These are phyloP conservation scores for Acacia melanoxylon DNA, from an alignment of 306 rosid species.

Conservation along the genomic window DNA sequence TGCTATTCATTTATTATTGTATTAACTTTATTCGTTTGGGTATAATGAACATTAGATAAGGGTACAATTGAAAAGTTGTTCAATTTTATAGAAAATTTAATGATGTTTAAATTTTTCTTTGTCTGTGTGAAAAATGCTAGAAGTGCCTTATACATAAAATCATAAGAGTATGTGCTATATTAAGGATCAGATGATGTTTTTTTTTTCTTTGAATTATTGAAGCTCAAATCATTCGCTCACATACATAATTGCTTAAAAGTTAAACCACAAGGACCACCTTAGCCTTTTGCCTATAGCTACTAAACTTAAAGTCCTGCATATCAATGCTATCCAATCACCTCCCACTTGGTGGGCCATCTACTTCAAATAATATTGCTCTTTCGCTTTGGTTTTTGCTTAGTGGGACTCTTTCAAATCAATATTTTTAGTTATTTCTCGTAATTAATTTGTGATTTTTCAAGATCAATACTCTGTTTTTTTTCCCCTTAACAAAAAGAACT, in stretches of 20 bases:
- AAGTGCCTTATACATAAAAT: too few species aligned
- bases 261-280: constrained; percentile 5
- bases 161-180: fast-evolving
- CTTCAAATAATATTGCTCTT: neutral
- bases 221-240: neutral
- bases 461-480: neutral
- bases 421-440: neutral
- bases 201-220: neutral
- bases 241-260: neutral
- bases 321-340: neutral
- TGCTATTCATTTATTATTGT: too few species aligned
- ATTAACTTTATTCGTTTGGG: too few species aligned
- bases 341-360: neutral
- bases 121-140: fast-evolving
- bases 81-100: too few species aligned
- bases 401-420: too few species aligned
- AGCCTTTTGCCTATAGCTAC: neutral
- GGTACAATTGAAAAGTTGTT: fast-evolving
- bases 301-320: neutral
- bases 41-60: too few species aligned
- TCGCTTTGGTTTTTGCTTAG: neutral
- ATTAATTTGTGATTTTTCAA: neutral
- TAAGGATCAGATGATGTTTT: too few species aligned
- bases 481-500: neutral
- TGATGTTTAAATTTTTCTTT: too few species aligned